Evolutionary conservation across 257 asterid species (phyloP).

Genomic region (Paraleonurus japonicus): DNA sequence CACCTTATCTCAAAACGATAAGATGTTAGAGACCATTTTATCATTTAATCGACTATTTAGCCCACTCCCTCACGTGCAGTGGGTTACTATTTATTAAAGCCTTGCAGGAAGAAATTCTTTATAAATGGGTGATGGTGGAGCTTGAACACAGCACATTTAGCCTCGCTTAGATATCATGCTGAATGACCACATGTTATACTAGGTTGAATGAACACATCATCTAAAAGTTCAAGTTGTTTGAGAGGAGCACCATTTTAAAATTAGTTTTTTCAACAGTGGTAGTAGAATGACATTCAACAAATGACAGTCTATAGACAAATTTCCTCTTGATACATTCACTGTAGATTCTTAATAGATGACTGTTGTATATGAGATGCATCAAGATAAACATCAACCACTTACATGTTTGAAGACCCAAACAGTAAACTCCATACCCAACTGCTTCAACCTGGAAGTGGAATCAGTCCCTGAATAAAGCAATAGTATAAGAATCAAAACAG

Average conservation of each 20-base stretch:
- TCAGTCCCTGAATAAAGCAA: conserved; percentile 60
- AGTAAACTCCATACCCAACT: conserved; percentile 95
- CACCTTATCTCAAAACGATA: not conserved
- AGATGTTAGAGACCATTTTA: not conserved
- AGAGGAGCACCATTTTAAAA: not conserved
- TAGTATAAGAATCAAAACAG: conserved; percentile 19
- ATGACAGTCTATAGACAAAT: conserved; percentile 1
- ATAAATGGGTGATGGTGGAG: not conserved
- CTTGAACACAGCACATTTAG: not conserved
- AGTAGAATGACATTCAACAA: conserved; percentile 15
- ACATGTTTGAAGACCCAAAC: conserved; percentile 99
- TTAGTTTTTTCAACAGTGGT: not conserved
- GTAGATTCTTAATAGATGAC: conserved; percentile 15
- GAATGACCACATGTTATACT: not conserved
- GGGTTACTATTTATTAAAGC: not conserved
- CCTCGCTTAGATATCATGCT: not conserved
- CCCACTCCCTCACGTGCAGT: too few relatives aligned
- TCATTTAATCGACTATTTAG: not conserved
- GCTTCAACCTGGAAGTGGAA: conserved; percentile 91
- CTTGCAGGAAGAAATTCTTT: not conserved
- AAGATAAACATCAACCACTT: conserved; percentile 33
- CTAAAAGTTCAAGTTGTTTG: not conserved
- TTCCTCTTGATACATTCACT: conserved; percentile 4
- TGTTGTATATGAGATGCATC: conserved; percentile 6
- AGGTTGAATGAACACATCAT: not conserved